phyloP scores from a whole-genome alignment of 306 rosid genomes.

The Malus fusca region DNA sequence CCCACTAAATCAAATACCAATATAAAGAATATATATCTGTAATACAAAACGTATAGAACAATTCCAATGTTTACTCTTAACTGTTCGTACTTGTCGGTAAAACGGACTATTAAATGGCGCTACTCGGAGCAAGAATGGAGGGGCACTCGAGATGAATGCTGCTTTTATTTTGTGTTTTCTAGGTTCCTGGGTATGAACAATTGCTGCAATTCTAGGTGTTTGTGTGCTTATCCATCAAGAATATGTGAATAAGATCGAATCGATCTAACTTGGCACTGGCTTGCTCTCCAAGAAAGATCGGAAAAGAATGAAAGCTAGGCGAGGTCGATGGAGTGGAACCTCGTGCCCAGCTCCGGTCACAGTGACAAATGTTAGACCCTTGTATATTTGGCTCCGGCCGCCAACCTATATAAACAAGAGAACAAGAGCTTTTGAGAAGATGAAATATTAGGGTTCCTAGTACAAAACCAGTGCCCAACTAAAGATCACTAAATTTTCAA shows the following conservation, averaged over 20 bases:
- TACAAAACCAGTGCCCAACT: too few species aligned
- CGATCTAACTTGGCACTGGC: conserved; percentile 44
- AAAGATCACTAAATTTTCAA: too few species aligned
- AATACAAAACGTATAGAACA: background rate
- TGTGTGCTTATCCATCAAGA: conserved; percentile 27
- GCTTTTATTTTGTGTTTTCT: conserved; percentile 31
- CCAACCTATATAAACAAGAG: conserved; percentile 51
- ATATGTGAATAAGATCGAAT: conserved; percentile 21
- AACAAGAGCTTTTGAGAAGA: conserved; percentile 18
- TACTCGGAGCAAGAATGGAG: conserved; percentile 16
- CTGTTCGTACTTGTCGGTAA: background rate
- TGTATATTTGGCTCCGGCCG: conserved; percentile 87
- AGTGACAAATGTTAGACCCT: conserved; percentile 78
- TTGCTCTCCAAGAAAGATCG: conserved; percentile 81
- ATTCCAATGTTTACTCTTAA: background rate
- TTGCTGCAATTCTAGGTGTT: conserved; percentile 12
- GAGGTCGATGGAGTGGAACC: conserved; percentile 90
- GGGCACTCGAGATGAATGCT: conserved; percentile 59
- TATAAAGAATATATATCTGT: conserved; percentile 16
- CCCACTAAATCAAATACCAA: too few species aligned
- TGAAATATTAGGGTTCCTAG: background rate
- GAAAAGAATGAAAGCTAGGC: conserved; percentile 78
- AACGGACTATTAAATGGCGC: background rate
- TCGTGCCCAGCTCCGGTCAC: conserved; percentile 92
- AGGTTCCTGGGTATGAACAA: conserved; percentile 15